phyloP scores from a whole-genome alignment of 2,329 filamentous ascomycete genomes.

The Penicillium sclerotigenum region DNA sequence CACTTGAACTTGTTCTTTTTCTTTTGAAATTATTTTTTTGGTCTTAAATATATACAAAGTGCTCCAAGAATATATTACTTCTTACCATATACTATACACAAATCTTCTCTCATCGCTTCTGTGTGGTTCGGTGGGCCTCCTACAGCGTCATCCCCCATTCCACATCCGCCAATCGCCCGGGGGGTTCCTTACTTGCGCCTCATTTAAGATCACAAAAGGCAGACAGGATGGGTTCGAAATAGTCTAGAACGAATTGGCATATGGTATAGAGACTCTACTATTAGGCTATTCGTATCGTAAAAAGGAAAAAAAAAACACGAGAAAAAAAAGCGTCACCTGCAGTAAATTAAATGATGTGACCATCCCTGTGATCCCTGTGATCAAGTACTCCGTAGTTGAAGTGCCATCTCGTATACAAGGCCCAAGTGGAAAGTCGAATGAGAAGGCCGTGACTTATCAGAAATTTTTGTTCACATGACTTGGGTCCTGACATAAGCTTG shows the following conservation, averaged over 20 bases:
- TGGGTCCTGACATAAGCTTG: slow-evolving; percentile 12
- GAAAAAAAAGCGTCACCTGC: neutral
- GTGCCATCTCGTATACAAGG: neutral
- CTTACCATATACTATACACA: neutral
- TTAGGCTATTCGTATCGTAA: neutral
- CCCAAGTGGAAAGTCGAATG: slow-evolving; percentile 18
- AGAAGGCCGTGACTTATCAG: slow-evolving; percentile 26
- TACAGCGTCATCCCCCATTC: slow-evolving; percentile 38
- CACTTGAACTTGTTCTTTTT: neutral
- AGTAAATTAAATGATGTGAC: neutral
- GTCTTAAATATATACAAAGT: neutral
- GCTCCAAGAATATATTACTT: neutral
- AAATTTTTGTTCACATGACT: slow-evolving; percentile 19
- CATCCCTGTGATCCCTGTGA: slow-evolving; percentile 14
- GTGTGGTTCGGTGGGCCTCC: slow-evolving; percentile 42
- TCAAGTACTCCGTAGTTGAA: slow-evolving; percentile 1
- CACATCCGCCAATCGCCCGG: slow-evolving; percentile 34
- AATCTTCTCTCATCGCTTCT: slow-evolving; percentile 21
- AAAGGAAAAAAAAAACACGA: neutral
- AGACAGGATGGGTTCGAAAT: slow-evolving; percentile 8
- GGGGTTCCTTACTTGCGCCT: slow-evolving; percentile 18
- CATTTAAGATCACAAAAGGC: slow-evolving; percentile 13
- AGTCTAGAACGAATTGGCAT: neutral
- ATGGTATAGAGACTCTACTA: neutral
- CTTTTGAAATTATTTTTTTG: neutral